Percentiles rank a stretch among this genome's conserved stretches.
Evolutionary conservation across 331 rosid species (phyloP).

Genomic region (Dryas integrifolia): DNA sequence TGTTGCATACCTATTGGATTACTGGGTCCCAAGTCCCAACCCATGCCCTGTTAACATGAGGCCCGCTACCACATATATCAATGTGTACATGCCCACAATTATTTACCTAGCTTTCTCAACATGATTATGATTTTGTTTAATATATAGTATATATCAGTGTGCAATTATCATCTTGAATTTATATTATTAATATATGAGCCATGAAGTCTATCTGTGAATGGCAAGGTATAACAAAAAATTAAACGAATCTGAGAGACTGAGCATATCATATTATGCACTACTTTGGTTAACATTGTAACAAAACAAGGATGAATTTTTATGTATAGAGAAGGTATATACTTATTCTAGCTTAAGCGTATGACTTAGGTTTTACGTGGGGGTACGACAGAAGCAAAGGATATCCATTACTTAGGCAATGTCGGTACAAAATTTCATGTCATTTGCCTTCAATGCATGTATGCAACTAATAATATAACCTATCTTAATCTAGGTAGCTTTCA

Average conservation of each 20-base stretch:
- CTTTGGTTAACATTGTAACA: too few relatives aligned
- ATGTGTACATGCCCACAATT: not conserved
- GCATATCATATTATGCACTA: not conserved
- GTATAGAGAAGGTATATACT: not conserved
- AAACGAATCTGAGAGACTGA: not conserved
- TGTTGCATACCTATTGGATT: not conserved
- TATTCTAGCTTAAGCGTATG: not conserved
- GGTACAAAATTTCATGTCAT: too few relatives aligned
- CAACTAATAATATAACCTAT: too few relatives aligned
- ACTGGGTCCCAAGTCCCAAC: conserved; percentile 14
- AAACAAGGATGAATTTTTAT: not conserved
- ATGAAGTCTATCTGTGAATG: too few relatives aligned
- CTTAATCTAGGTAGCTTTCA: too few relatives aligned
- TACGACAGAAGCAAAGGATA: not conserved
- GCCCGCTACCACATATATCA: not conserved
- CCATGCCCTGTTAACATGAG: conserved; percentile 9
- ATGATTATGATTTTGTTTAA: not conserved
- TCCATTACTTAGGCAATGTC: not conserved
- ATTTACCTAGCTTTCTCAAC: conserved; percentile 3
- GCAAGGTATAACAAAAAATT: too few relatives aligned
- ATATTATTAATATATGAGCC: too few relatives aligned
- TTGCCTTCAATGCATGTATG: too few relatives aligned
- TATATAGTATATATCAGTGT: not conserved
- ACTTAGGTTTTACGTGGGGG: not conserved
- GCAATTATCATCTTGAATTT: not conserved